phyloP scores from a whole-genome alignment of 805 yeast species.

The Candida ficus region DNA sequence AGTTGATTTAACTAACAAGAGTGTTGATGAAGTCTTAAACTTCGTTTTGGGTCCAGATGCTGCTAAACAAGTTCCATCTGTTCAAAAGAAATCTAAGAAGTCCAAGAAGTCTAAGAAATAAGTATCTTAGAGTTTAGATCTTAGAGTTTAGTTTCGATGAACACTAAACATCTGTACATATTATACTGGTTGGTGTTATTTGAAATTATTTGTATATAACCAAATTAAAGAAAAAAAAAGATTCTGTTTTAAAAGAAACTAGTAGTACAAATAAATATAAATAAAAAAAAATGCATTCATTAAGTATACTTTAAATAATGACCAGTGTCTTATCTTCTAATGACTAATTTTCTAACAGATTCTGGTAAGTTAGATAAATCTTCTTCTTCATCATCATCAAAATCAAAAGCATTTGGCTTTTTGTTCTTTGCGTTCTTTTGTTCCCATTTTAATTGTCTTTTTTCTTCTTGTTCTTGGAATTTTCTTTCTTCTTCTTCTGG shows the following conservation, averaged over 20 bases:
- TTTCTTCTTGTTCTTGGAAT: slow-evolving; percentile 19
- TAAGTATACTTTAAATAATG: background rate
- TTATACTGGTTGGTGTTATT: too few relatives aligned
- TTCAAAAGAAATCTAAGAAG: slow-evolving; percentile 22
- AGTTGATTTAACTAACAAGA: slow-evolving; percentile 51
- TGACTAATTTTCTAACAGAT: slow-evolving; percentile 23
- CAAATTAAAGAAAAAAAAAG: background rate
- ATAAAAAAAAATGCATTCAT: background rate
- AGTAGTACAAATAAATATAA: too few relatives aligned
- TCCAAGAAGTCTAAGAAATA: slow-evolving; percentile 2
- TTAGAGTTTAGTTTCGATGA: too few relatives aligned
- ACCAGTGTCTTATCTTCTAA: slow-evolving; percentile 4
- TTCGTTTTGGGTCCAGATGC: slow-evolving; percentile 58
- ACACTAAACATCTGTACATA: too few relatives aligned
- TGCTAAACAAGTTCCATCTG: too few relatives aligned
- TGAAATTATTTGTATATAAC: background rate
- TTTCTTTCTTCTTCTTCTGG: slow-evolving; percentile 34
- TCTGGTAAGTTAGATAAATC: slow-evolving; percentile 24
- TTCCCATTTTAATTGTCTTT: slow-evolving; percentile 23
- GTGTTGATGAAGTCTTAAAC: slow-evolving; percentile 66
- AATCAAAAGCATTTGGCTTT: slow-evolving; percentile 22
- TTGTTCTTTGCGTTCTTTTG: slow-evolving; percentile 18
- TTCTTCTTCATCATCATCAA: slow-evolving; percentile 23
- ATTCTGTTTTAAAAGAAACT: background rate
- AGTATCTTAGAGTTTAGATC: background rate